Base-by-base conservation (phyloP, 768 basidiomycete genomes). In the Leccinum variicolor region DNA sequence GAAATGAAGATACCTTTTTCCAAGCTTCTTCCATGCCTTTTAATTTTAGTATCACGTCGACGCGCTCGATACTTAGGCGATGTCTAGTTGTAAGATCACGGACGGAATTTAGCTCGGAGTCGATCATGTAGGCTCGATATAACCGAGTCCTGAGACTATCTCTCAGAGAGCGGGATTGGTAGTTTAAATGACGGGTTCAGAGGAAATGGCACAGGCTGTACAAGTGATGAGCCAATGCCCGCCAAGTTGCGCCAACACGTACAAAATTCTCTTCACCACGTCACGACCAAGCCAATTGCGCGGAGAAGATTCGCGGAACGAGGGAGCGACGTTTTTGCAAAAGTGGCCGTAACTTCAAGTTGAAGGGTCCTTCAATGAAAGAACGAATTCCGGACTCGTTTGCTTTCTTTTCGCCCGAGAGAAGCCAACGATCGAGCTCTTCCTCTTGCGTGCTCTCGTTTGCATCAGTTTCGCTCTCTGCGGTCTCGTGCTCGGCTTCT, bases 151-250 rank as follows among this genome's bases (percentile, higher is more conserved):
- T 81, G 43, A 82, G 69, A 7, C 63, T 67, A 62, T 93, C 83
- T 2, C n/a, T n/a, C n/a, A n/a, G 90, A 88, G 49, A 92, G 74
- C 6, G 93, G 92, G 6, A 83, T 72, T 11, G 89, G 89, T 5
- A 93, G 93, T 63, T 81, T 83, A 74, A 94, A 96, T 1, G 88
- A 84, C 6, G 84, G 84, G 66, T 96, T 95, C 73, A 90, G 76
- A 13, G 91, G 90, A 69, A 94, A 94, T 0, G 92, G 92, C 23
- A 23, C 23, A 23, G 23, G 23, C 23, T 23, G 23, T 23, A 23
- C 23, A 23, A 23, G 23, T 23, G 23, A 23, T 63, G 13, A 61
- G 52, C 41, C 23, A 4, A 45, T 6, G 2, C 25, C 25, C 17
- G 33, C 23, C 21, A 51, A 23, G 23, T 23, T 23, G 23, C 23